These are phyloP conservation scores for Yarrowia hollandica DNA, from an alignment of 805 yeast genomes.

Conservation along the genomic window DNA sequence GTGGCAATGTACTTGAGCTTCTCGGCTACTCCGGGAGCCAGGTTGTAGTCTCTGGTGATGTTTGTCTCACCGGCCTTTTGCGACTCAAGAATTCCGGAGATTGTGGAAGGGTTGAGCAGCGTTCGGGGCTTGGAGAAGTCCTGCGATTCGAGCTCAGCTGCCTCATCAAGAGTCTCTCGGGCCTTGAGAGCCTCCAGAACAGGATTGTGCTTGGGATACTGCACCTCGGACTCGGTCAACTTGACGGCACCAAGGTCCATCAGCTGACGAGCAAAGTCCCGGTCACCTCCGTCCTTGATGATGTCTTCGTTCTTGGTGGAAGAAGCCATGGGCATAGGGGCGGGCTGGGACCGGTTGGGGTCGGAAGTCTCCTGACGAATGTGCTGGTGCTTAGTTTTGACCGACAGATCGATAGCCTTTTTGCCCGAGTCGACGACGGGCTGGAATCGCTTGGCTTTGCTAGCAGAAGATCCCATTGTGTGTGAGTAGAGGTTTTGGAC, in stretches of 20 bases:
- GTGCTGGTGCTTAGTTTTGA: slow-evolving; percentile 12
- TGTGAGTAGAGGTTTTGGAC: not conserved
- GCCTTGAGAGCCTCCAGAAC: slow-evolving; percentile 12
- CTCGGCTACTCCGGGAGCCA: slow-evolving; percentile 18
- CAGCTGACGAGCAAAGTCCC: slow-evolving; percentile 11
- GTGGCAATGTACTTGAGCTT: not conserved
- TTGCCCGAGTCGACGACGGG: slow-evolving; percentile 10
- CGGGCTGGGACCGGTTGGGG: slow-evolving; percentile 13
- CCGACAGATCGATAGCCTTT: slow-evolving; percentile 8
- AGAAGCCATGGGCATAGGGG: slow-evolving; percentile 23
- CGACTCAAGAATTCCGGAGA: slow-evolving; percentile 14
- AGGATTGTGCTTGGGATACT: not conserved
- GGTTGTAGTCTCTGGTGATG: slow-evolving; percentile 19
- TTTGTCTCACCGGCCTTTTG: not conserved
- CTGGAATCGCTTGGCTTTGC: slow-evolving; percentile 19
- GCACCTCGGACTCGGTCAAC: not conserved
- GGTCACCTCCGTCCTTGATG: not conserved
- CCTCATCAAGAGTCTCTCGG: not conserved
- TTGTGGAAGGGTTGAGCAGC: slow-evolving; percentile 16
- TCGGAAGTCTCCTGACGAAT: not conserved
- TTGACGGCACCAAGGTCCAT: slow-evolving; percentile 24
- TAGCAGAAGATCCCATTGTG: slow-evolving; percentile 17
- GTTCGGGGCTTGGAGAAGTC: slow-evolving; percentile 13
- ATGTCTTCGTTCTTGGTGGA: slow-evolving; percentile 19
- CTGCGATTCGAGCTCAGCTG: not conserved